Evolutionary conservation across 78 protist species (phyloP).

Genomic region (Dictyostelium intermedium): DNA sequence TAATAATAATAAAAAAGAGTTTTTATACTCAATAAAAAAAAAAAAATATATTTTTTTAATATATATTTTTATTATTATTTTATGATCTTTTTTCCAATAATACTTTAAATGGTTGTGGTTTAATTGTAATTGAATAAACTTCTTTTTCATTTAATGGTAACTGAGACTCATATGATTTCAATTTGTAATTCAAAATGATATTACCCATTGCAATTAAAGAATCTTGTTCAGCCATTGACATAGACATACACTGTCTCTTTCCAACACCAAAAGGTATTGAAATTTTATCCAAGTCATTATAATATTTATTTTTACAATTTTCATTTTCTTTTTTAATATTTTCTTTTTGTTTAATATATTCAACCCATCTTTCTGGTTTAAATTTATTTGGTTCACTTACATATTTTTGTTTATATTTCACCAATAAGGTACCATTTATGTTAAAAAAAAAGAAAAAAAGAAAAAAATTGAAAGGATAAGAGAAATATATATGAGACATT

Average conservation of each 20-base stretch:
- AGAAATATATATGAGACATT: too few relatives aligned
- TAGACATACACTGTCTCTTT: background rate
- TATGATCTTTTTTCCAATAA: background rate
- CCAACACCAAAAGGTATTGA: background rate
- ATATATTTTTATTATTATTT: background rate
- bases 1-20: background rate
- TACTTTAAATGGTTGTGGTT: background rate
- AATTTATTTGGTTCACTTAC: background rate
- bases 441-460: too few relatives aligned
- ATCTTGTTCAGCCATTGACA: background rate
- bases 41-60: background rate
- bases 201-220: background rate
- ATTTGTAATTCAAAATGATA: background rate
- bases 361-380: slow-evolving; percentile 53
- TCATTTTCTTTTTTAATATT: background rate
- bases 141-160: background rate
- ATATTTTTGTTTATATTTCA: background rate
- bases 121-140: background rate
- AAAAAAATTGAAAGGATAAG: too few relatives aligned
- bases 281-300: background rate
- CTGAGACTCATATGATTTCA: background rate
- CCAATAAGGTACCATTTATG: too few relatives aligned
- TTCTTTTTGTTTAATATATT: background rate
- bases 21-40: background rate
- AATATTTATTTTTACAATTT: background rate